Conservation (phyloP, 2,329 filamentous ascomycete species). For the Xylariales sp. region DNA sequence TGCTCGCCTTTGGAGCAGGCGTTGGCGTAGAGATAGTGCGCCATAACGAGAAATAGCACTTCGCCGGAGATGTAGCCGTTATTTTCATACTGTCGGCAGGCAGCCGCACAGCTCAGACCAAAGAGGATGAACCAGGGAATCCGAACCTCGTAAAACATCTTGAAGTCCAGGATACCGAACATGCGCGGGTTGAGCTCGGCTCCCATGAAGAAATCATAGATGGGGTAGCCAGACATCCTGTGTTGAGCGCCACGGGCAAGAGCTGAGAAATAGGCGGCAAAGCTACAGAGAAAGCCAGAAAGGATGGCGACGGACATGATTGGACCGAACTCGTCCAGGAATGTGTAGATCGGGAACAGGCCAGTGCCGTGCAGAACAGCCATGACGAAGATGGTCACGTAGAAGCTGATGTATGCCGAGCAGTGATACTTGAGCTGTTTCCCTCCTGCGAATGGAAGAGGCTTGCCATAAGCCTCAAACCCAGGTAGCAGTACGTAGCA, state of each 20-base stretch:
- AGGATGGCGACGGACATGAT: conserved; percentile 90
- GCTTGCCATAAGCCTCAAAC: conserved; percentile 82
- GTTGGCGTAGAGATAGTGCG: conserved; percentile 88
- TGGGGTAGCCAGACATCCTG: conserved; percentile 80
- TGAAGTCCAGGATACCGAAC: conserved; percentile 84
- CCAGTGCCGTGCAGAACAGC: conserved; percentile 75
- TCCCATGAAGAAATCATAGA: conserved; percentile 94
- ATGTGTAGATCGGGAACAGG: conserved; percentile 81
- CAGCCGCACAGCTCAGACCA: conserved; percentile 69
- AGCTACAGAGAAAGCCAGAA: conserved; percentile 78
- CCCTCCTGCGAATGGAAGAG: conserved; percentile 73
- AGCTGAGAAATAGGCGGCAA: conserved; percentile 84
- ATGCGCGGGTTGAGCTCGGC: conserved; percentile 85
- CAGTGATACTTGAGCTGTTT: conserved; percentile 93
- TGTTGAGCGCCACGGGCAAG: conserved; percentile 76
- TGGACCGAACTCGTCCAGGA: conserved; percentile 93
- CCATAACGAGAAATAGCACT: conserved; percentile 78
- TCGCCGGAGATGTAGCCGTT: conserved; percentile 87
- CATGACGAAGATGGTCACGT: conserved; percentile 72
- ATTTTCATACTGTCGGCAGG: conserved; percentile 75
- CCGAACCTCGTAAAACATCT: conserved; percentile 95
- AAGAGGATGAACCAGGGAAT: conserved; percentile 91
- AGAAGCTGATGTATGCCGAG: conserved; percentile 83
- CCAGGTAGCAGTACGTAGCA: conserved; percentile 86
- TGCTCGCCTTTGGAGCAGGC: conserved; percentile 91